These are phyloP conservation scores for Phaeosphaeria sp. DNA, from an alignment of 2,329 filamentous ascomycete genomes.

Conservation along the genomic window DNA sequence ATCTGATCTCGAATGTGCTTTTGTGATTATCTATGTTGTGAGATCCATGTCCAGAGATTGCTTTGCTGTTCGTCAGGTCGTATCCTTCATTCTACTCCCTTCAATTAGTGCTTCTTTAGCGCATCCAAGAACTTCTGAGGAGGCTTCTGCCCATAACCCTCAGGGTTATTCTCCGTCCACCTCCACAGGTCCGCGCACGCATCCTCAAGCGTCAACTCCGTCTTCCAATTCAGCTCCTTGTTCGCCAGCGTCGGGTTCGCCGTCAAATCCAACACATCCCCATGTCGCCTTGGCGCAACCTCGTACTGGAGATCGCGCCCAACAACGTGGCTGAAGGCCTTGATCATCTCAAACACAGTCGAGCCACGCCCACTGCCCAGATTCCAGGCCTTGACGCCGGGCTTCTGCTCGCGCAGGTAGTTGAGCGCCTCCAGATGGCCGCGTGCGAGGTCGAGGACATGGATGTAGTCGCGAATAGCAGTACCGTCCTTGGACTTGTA, in stretches of 20 bases:
- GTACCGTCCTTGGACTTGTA: conserved; percentile 91
- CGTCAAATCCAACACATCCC: conserved; percentile 93
- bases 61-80: neutral
- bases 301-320: conserved; percentile 87
- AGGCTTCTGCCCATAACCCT: conserved; percentile 92
- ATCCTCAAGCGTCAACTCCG: conserved; percentile 86
- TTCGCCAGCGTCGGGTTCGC: conserved; percentile 89
- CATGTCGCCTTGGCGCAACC: conserved; percentile 79
- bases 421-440: conserved; percentile 90
- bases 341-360: conserved; percentile 97
- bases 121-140: conserved; percentile 77
- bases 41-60: conserved; percentile 1
- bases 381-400: conserved; percentile 96
- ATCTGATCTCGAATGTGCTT: neutral
- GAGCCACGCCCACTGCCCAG: conserved; percentile 91
- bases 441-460: conserved; percentile 86
- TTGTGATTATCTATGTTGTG: neutral
- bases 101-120: conserved; percentile 38
- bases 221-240: conserved; percentile 89
- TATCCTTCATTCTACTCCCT: neutral
- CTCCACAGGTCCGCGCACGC: conserved; percentile 94
- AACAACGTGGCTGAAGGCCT: conserved; percentile 87
- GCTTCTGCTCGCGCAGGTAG: conserved; percentile 82
- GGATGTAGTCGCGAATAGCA: conserved; percentile 97
- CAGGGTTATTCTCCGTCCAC: conserved; percentile 96